phyloP scores from a whole-genome alignment of 495 filamentous ascomycete species.

The Penicillium salamii region DNA sequence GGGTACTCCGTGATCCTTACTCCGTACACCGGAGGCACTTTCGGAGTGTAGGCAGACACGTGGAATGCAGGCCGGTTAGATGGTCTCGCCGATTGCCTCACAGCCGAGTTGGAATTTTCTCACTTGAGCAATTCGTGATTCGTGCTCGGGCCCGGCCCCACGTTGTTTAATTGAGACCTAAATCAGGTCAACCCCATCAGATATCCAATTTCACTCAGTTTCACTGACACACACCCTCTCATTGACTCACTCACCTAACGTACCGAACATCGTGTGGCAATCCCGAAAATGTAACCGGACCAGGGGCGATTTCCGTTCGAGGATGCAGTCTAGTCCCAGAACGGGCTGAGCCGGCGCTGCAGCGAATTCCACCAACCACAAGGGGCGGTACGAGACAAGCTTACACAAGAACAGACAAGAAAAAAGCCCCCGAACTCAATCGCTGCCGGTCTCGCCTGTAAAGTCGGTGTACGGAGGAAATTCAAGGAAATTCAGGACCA shows the following conservation, averaged over 20 bases:
- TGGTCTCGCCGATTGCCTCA: too few relatives aligned
- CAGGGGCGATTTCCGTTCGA: background rate
- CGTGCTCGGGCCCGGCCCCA: background rate
- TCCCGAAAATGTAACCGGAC: background rate
- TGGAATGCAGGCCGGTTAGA: background rate
- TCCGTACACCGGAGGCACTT: background rate
- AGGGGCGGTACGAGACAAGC: background rate
- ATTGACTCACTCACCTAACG: background rate
- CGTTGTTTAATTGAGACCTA: background rate
- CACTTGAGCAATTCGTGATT: background rate
- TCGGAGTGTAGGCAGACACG: background rate
- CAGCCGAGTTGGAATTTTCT: background rate
- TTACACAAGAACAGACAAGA: background rate
- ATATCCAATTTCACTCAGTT: too few relatives aligned
- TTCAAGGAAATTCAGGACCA: too few relatives aligned
- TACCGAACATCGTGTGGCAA: background rate
- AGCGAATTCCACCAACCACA: background rate
- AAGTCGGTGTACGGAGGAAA: too few relatives aligned
- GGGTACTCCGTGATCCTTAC: background rate
- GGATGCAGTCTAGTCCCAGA: background rate
- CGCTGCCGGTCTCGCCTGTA: too few relatives aligned
- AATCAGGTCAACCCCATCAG: background rate
- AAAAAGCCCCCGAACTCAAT: too few relatives aligned
- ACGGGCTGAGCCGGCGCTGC: background rate
- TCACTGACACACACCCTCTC: too few relatives aligned